phyloP scores from a whole-genome alignment of 805 yeast species.

The Metschnikowia shivogae region DNA sequence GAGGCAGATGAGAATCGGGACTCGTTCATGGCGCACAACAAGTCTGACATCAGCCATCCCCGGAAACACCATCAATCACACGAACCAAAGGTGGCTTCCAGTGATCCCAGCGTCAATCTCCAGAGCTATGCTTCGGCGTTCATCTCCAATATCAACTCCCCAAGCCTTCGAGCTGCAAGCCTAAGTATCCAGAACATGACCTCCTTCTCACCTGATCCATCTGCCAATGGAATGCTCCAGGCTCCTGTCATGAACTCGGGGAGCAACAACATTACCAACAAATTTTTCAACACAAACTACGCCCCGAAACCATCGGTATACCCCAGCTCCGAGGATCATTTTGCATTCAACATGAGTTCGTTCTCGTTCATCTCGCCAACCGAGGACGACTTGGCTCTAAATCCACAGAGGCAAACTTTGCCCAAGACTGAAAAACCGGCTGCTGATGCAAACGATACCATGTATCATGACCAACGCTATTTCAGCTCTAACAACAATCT shows the following conservation, averaged over 20 bases:
- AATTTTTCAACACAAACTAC: constrained; percentile 30
- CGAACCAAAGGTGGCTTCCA: neutral
- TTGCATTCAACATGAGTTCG: constrained; percentile 32
- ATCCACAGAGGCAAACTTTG: neutral
- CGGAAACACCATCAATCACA: neutral
- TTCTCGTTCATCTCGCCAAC: constrained; percentile 15
- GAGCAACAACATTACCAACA: constrained; percentile 35
- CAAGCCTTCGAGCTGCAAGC: neutral
- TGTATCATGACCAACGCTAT: neutral
- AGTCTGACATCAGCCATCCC: neutral
- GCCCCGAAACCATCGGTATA: constrained; percentile 9
- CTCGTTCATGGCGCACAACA: neutral
- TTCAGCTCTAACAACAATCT: neutral
- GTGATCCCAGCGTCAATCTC: neutral
- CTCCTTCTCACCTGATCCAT: constrained; percentile 3
- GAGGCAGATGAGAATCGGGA: neutral
- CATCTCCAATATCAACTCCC: neutral
- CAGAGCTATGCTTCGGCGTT: constrained; percentile 1
- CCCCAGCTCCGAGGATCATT: constrained; percentile 24
- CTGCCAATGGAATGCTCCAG: constrained; percentile 18
- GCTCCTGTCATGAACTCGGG: constrained; percentile 26
- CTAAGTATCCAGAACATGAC: constrained; percentile 1
- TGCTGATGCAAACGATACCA: neutral
- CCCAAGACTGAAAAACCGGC: neutral
- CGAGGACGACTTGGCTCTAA: neutral